Conservation (phyloP, 805 yeast genomes). For the Yarrowia sp. region DNA sequence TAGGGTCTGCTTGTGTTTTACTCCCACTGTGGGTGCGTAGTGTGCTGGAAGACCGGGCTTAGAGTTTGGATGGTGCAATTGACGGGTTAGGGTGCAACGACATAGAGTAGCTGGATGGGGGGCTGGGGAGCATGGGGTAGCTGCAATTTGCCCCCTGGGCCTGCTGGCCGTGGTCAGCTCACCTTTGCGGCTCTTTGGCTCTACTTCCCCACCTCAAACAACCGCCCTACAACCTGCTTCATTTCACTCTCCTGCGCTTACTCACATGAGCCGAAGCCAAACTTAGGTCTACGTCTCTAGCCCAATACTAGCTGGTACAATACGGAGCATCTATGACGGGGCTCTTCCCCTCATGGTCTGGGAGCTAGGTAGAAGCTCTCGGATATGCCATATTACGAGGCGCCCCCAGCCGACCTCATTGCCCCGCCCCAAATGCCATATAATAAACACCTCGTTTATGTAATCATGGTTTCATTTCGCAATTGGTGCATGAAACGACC, state of each 20-base stretch:
- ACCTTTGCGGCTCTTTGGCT: too few relatives aligned
- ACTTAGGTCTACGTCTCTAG: slow-evolving; percentile 17
- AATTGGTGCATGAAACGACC: slow-evolving; percentile 6
- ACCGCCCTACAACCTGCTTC: slow-evolving; percentile 1
- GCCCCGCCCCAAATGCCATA: not conserved
- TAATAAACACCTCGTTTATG: slow-evolving; percentile 4
- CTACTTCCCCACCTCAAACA: not conserved
- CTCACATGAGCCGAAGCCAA: slow-evolving; percentile 38
- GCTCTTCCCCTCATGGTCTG: slow-evolving; percentile 9
- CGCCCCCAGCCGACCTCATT: too few relatives aligned
- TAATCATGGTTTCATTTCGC: slow-evolving; percentile 29
- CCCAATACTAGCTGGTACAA: slow-evolving; percentile 23
- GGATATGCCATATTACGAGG: not conserved
- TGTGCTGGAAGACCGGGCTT: slow-evolving; percentile 15
- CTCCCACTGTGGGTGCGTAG: slow-evolving; percentile 1
- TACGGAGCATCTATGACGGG: slow-evolving; percentile 10
- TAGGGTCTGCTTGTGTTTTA: slow-evolving; percentile 21
- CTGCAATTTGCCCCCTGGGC: too few relatives aligned
- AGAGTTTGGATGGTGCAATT: slow-evolving; percentile 35
- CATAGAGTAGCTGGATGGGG: not conserved
- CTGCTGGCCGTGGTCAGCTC: too few relatives aligned
- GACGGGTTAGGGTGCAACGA: slow-evolving; percentile 25
- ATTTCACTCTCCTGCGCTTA: slow-evolving; percentile 27
- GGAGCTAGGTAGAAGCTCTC: not conserved
- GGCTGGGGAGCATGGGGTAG: too few relatives aligned